phyloP scores from a whole-genome alignment of 2,329 filamentous ascomycete genomes.

The Knufia fluminis region DNA sequence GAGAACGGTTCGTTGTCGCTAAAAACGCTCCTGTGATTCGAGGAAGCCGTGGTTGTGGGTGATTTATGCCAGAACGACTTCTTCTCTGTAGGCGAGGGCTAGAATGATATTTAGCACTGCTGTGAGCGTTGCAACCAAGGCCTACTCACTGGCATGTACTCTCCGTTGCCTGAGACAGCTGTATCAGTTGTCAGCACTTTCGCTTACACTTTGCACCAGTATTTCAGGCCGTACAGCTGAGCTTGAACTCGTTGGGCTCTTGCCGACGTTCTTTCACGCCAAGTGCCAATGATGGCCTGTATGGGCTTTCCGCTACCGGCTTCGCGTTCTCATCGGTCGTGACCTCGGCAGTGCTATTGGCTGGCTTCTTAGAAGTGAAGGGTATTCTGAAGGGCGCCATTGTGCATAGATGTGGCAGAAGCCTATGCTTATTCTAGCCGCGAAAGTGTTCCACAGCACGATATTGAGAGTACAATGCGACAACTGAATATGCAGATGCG shows the following conservation, averaged over 20 bases:
- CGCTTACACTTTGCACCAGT: slow-evolving; percentile 13
- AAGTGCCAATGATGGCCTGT: slow-evolving; percentile 51
- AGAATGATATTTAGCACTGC: slow-evolving; percentile 13
- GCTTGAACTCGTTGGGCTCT: slow-evolving; percentile 65
- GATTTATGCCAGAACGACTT: slow-evolving; percentile 64
- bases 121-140: slow-evolving; percentile 10
- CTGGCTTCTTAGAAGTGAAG: slow-evolving; percentile 50
- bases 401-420: slow-evolving; percentile 15
- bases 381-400: slow-evolving; percentile 67
- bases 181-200: slow-evolving; percentile 12
- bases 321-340: slow-evolving; percentile 47
- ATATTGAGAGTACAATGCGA: neutral
- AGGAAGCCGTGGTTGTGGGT: slow-evolving; percentile 34
- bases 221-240: slow-evolving; percentile 55
- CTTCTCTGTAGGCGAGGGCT: slow-evolving; percentile 85
- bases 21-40: slow-evolving; percentile 54
- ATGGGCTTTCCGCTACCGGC: slow-evolving; percentile 35
- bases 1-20: slow-evolving; percentile 87
- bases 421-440: no score
- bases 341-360: slow-evolving; percentile 29
- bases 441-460: no score
- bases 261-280: slow-evolving; percentile 53
- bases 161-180: slow-evolving; percentile 94
- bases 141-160: slow-evolving; percentile 73
- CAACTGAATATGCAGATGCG: neutral